Evolutionary conservation across 495 filamentous ascomycete species (phyloP).

Genomic region (Neurospora sp.): DNA sequence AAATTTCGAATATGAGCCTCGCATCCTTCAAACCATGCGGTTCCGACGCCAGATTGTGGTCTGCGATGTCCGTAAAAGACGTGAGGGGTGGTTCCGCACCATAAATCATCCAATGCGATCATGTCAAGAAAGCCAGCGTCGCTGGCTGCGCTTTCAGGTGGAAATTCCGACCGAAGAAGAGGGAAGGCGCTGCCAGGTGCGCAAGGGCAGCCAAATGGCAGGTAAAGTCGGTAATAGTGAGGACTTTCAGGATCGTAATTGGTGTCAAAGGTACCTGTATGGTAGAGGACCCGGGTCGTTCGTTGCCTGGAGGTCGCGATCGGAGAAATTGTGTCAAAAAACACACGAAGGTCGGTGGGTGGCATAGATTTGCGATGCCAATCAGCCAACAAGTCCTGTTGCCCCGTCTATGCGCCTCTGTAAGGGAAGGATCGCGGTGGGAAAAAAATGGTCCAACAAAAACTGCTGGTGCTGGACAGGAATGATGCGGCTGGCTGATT

Average conservation of each 20-base stretch:
- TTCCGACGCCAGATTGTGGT: background rate
- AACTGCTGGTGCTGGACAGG: background rate
- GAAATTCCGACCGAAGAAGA: background rate
- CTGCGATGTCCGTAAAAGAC: background rate
- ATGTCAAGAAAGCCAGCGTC: background rate
- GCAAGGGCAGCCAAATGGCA: background rate
- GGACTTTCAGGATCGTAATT: background rate
- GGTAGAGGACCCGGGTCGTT: background rate
- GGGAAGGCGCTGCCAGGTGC: background rate
- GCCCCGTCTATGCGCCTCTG: background rate
- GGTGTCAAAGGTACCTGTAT: background rate
- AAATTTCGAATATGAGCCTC: background rate
- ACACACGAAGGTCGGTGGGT: background rate
- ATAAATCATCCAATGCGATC: background rate
- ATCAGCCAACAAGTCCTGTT: background rate
- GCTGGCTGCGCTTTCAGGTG: background rate
- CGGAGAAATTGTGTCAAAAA: background rate
- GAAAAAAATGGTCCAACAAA: background rate
- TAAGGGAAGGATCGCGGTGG: background rate
- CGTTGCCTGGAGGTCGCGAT: background rate
- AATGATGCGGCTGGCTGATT: background rate
- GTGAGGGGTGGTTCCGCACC: background rate
- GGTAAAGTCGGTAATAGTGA: background rate
- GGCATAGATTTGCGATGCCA: background rate
- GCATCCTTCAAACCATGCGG: background rate